phyloP scores from a whole-genome alignment of 805 yeast species.

The Candida insectorum region DNA sequence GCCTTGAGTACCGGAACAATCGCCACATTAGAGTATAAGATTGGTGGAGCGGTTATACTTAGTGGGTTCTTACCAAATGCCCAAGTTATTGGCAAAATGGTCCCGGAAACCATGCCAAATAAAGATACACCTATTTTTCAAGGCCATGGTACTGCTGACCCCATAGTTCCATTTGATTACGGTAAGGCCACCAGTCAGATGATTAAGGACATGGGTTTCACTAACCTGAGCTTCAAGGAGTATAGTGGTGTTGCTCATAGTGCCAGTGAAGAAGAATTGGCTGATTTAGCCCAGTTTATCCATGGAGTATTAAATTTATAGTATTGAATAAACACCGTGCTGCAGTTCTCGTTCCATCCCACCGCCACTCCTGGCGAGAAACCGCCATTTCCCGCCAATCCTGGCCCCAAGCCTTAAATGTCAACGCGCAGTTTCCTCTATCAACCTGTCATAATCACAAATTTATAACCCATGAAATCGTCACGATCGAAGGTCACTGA shows the following conservation, averaged over 20 bases:
- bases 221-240: constrained; percentile 38
- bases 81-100: constrained; percentile 15
- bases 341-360: not conserved
- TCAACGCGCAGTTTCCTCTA: too few species aligned
- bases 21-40: constrained; percentile 50
- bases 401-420: too few species aligned
- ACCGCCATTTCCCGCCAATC: too few species aligned
- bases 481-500: too few species aligned
- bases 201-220: constrained; percentile 45
- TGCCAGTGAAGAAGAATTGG: constrained; percentile 63
- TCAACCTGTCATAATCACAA: too few species aligned
- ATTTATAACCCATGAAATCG: too few species aligned
- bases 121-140: constrained; percentile 73
- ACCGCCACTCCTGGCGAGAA: not conserved
- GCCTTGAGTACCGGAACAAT: constrained; percentile 68
- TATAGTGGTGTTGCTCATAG: constrained; percentile 70
- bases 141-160: constrained; percentile 84
- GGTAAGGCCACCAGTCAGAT: constrained; percentile 43
- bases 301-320: constrained; percentile 15
- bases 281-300: constrained; percentile 42
- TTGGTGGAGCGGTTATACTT: constrained; percentile 75
- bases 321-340: too few species aligned
- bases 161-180: constrained; percentile 46
- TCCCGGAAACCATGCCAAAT: constrained; percentile 34
- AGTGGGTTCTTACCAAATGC: constrained; percentile 67